Base-by-base conservation (phyloP, 208 protist species). In the Wallacemonas collosoma region DNA sequence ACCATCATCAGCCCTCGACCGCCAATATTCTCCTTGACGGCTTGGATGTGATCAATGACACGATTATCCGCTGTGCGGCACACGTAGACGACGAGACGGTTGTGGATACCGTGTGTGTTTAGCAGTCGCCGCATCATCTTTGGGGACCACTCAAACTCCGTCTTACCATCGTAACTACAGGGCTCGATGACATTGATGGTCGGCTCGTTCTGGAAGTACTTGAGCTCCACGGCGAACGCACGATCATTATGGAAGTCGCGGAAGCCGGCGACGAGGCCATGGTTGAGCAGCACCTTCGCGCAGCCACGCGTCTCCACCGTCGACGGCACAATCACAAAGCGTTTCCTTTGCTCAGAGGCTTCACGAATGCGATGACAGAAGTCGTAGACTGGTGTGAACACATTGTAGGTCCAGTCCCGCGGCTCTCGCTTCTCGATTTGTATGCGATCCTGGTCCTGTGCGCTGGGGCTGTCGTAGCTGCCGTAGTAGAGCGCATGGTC, bases 171-270 rank as follows among this genome's bases (percentile, higher is more conserved):
- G 76, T 92, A 95, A 45, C 82, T 85, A 73, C 90, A 93, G 9
- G 93, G 89, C 79, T 94, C 90, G 79, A 97, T 94, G 51, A 94
- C 81, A 58, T 92, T 90, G 72, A 97, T 90, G 3, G 90, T 95
- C 12, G 89, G 84, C 40, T 93, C 89, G 48, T 88, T 91, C 72
- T 95, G 90, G 66, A 95, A 97, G 78, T 97, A 97, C 73, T 97
- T 97, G 43, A 97, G 72, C 81, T 97, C 93, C 54, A 97, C 88
- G 1, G 89, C 93, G 64, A 97, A 97, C 64, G 93, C 93, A 35
- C 90, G 88, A 68, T 95, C 89, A 72, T 97, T 97, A 80, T 95
- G 89, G 75, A 97, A 97, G 73, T 97, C 93, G 38, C 93, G 90
- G 73, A 97, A 95, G 44, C 93, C 93, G 9, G 88, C 82, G 15